A percentile compares a stretch with the other conserved stretches of the same genome.
phyloP scores from a whole-genome alignment of 768 basidiomycete genomes.

The Pholiota microspora region DNA sequence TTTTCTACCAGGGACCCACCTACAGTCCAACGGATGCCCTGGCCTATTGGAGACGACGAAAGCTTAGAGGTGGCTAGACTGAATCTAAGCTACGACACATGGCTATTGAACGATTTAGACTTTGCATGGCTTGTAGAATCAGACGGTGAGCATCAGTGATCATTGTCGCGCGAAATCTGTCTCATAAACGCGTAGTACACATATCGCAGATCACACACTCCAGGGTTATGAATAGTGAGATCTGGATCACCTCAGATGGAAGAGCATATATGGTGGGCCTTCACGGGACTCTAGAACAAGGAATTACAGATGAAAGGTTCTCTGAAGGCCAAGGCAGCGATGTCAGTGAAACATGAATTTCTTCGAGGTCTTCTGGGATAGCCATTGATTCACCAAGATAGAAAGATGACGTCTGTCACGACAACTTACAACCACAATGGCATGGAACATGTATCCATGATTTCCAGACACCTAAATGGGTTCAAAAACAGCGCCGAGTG shows the following conservation, averaged over 20 bases:
- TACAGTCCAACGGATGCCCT: conserved; percentile 80
- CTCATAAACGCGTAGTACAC: conserved; percentile 42
- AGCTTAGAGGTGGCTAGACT: conserved; percentile 28
- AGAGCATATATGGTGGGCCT: conserved; percentile 77
- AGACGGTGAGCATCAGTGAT: conserved; percentile 48
- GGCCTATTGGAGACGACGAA: conserved; percentile 55
- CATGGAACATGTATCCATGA: conserved; percentile 79
- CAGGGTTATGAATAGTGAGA: conserved; percentile 60
- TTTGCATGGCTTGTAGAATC: conserved; percentile 71
- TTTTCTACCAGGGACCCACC: conserved; percentile 77
- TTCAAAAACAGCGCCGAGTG: conserved; percentile 68
- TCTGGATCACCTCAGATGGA: conserved; percentile 86
- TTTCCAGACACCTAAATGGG: conserved; percentile 73
- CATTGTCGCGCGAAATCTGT: not conserved
- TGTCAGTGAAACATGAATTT: conserved; percentile 15
- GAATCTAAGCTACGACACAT: conserved; percentile 55
- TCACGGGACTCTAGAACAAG: conserved; percentile 35
- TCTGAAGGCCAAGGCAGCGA: conserved; percentile 21
- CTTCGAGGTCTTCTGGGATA: not conserved
- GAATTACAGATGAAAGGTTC: conserved; percentile 18
- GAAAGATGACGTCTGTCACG: conserved; percentile 4
- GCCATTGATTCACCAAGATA: not conserved
- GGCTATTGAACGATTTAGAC: conserved; percentile 45
- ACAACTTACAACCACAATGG: conserved; percentile 44
- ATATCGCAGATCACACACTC: conserved; percentile 63